Evolutionary conservation across 2,329 filamentous ascomycete species (phyloP).

Genomic region (Microdochium paspali): DNA sequence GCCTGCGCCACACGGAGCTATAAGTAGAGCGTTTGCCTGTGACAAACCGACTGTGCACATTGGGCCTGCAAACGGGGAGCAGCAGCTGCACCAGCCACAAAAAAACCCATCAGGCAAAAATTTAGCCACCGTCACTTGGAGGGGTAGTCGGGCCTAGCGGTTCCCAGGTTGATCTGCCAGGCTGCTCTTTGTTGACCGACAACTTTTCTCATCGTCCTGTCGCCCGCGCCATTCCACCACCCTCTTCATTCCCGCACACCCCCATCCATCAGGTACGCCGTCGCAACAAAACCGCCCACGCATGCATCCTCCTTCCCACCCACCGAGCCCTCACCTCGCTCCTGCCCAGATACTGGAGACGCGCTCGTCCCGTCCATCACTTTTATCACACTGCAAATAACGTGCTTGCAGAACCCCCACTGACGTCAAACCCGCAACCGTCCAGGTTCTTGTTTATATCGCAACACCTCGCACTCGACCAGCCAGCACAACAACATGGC

Average conservation of each 20-base stretch:
- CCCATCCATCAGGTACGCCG: neutral
- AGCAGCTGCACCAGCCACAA: neutral
- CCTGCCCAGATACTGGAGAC: neutral
- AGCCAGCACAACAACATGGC: constrained; percentile 13
- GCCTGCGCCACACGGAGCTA: neutral
- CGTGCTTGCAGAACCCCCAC: constrained; percentile 8
- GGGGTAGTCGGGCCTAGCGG: neutral
- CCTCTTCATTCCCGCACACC: constrained; percentile 7
- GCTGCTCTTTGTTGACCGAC: constrained; percentile 3
- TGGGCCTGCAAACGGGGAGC: neutral
- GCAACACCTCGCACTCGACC: constrained; percentile 2
- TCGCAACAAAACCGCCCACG: neutral
- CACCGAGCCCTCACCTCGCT: neutral
- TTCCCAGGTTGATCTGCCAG: constrained; percentile 5
- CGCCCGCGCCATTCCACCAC: constrained; percentile 1
- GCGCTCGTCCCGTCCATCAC: too few species aligned
- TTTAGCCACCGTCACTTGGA: neutral
- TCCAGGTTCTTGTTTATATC: constrained; percentile 37
- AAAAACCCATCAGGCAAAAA: neutral
- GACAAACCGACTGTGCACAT: neutral
- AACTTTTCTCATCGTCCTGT: constrained; percentile 2
- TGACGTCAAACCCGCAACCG: constrained; percentile 13
- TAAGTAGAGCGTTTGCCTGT: neutral
- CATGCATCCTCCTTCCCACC: neutral
- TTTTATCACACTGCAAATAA: neutral